phyloP scores from a whole-genome alignment of 2,329 filamentous ascomycete species.

The Aaosphaeria pasadenensis region DNA sequence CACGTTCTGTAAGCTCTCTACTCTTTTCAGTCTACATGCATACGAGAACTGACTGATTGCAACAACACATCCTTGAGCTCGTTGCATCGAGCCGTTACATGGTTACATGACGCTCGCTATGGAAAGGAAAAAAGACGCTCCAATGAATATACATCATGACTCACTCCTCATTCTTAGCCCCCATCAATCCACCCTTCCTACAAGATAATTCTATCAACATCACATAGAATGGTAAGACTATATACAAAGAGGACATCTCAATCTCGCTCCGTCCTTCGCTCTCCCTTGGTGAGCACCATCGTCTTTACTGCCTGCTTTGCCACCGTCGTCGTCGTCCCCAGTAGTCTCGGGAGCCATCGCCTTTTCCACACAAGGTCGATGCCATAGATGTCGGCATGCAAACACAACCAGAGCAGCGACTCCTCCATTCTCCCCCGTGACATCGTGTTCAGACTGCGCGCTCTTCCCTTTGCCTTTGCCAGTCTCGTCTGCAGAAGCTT shows the following conservation, averaged over 20 bases:
- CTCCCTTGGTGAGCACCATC: constrained; percentile 1
- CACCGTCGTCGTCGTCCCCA: background rate
- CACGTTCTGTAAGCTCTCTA: no score
- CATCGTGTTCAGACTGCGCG: constrained; percentile 45
- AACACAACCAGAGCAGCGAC: constrained; percentile 30
- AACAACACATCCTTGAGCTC: no score
- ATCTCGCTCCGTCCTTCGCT: constrained; percentile 3
- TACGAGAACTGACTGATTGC: no score
- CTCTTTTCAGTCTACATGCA: no score
- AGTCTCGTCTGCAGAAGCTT: constrained; percentile 34
- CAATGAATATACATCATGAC: no score
- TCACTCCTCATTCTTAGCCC: no score
- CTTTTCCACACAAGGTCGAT: constrained; percentile 32
- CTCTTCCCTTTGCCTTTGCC: constrained; percentile 54
- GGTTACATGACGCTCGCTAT: no score
- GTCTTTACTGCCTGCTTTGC: background rate
- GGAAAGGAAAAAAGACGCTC: no score
- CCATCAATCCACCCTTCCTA: no score
- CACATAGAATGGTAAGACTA: constrained; percentile 2
- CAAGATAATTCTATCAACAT: no score
- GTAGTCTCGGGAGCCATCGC: constrained; percentile 1
- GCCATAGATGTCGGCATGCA: constrained; percentile 41
- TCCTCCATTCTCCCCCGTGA: constrained; percentile 40
- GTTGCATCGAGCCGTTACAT: no score
- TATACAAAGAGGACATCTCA: constrained; percentile 29